Conservation (phyloP, 371 early-diverging fungal species). For the Syncephalastrum sp. region DNA sequence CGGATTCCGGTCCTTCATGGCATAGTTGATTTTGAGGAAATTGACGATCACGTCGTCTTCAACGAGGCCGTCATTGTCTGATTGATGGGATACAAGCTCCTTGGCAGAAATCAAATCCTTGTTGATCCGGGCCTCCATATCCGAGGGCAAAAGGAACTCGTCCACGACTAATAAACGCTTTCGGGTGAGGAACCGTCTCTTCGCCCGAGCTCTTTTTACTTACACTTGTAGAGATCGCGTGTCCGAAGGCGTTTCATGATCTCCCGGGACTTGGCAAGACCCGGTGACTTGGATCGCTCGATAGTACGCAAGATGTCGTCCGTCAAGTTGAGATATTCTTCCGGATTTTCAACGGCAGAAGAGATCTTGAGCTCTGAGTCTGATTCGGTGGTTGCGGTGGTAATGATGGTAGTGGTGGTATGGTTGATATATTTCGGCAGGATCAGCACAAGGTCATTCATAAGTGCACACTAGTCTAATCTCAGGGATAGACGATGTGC, state of each 20-base stretch:
- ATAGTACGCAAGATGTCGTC: slow-evolving; percentile 88
- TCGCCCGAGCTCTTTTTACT: no score
- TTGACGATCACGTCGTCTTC: slow-evolving; percentile 76
- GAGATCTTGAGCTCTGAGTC: slow-evolving; percentile 74
- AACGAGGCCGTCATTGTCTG: slow-evolving; percentile 49
- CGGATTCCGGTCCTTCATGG: slow-evolving; percentile 83
- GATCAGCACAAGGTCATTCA: no score
- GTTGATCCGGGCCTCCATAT: slow-evolving; percentile 41
- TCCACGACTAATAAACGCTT: slow-evolving; percentile 58
- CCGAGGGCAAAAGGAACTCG: slow-evolving; percentile 72
- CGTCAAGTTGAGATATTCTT: slow-evolving; percentile 75
- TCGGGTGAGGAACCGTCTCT: no score
- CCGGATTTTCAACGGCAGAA: slow-evolving; percentile 62
- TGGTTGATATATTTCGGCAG: background rate
- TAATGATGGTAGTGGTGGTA: background rate
- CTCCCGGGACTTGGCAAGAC: slow-evolving; percentile 61
- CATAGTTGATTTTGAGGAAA: slow-evolving; percentile 73
- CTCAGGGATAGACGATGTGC: no score
- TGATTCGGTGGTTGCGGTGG: slow-evolving; percentile 2
- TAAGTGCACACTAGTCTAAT: no score
- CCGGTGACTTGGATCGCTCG: slow-evolving; percentile 63
- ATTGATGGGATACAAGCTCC: slow-evolving; percentile 60
- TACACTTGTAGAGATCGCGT: slow-evolving; percentile 77
- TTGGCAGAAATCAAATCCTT: slow-evolving; percentile 53
- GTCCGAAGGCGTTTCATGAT: slow-evolving; percentile 74